A percentile compares a stretch with the other conserved stretches of the same genome.
Conservation (phyloP, 2,329 filamentous ascomycete genomes). For the Colletotrichum sp. region DNA sequence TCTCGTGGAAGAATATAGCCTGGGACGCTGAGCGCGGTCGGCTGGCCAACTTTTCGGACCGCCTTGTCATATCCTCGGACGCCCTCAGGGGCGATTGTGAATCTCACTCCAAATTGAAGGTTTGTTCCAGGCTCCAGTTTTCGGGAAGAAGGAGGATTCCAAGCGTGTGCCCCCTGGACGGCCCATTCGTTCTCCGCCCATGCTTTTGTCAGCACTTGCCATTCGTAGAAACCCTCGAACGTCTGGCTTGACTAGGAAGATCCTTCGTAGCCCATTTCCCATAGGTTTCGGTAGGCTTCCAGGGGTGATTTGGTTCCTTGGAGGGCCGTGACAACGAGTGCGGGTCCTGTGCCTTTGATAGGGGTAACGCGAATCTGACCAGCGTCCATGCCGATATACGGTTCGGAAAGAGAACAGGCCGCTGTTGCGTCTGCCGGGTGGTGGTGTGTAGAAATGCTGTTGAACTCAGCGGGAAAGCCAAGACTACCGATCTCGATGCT, state of each 20-base stretch:
- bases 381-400: slow-evolving; percentile 63
- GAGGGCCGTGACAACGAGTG: slow-evolving; percentile 59
- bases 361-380: slow-evolving; percentile 61
- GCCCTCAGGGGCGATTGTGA: not conserved
- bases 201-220: slow-evolving; percentile 58
- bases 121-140: slow-evolving; percentile 48
- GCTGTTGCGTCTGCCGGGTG: slow-evolving; percentile 50
- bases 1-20: too few species aligned
- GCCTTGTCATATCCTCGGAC: not conserved
- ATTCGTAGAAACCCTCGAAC: slow-evolving; percentile 66
- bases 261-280: slow-evolving; percentile 45
- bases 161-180: slow-evolving; percentile 40
- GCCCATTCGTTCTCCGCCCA: slow-evolving; percentile 63
- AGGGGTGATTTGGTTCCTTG: slow-evolving; percentile 21
- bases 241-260: slow-evolving; percentile 56
- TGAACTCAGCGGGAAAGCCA: slow-evolving; percentile 65
- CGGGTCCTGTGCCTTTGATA: slow-evolving; percentile 53
- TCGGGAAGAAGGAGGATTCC: slow-evolving; percentile 58
- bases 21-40: too few species aligned
- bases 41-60: too few species aligned
- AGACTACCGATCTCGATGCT: slow-evolving; percentile 59
- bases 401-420: slow-evolving; percentile 60
- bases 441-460: slow-evolving; percentile 64
- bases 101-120: slow-evolving; percentile 49
- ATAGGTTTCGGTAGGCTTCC: slow-evolving; percentile 57